Conservation (phyloP, 2,329 filamentous ascomycete species). For the Bisporella sp. region DNA sequence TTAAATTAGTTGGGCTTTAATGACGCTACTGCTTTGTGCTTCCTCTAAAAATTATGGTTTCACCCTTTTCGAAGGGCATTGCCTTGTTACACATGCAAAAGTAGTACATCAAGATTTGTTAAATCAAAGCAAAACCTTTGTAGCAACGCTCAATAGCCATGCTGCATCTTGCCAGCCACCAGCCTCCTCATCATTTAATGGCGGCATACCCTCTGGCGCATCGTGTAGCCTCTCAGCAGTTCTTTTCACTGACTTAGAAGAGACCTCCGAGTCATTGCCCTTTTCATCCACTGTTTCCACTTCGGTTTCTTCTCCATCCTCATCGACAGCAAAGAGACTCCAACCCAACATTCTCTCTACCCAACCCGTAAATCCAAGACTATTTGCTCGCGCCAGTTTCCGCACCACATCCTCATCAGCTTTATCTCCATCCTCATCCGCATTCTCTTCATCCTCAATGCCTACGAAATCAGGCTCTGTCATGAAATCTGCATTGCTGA, state of each 20-base stretch:
- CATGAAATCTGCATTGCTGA: slow-evolving; percentile 29
- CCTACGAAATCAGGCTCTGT: slow-evolving; percentile 57
- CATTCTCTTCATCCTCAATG: slow-evolving; percentile 50
- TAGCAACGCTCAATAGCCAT: slow-evolving; percentile 59
- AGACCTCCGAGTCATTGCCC: slow-evolving; percentile 25
- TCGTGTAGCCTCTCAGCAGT: slow-evolving; percentile 17
- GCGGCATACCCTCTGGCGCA: slow-evolving; percentile 39
- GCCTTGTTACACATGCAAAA: no score
- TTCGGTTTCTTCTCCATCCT: slow-evolving; percentile 47
- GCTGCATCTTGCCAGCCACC: slow-evolving; percentile 61
- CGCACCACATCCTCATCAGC: slow-evolving; percentile 54
- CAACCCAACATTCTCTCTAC: slow-evolving; percentile 52
- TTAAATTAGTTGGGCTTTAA: no score
- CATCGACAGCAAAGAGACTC: slow-evolving; percentile 55
- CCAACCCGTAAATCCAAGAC: slow-evolving; percentile 48
- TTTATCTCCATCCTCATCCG: slow-evolving; percentile 41
- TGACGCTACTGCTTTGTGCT: no score
- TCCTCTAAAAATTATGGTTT: no score
- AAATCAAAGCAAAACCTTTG: slow-evolving; percentile 23
- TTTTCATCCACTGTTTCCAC: slow-evolving; percentile 33
- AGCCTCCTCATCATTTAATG: slow-evolving; percentile 42
- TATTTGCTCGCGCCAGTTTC: slow-evolving; percentile 47
- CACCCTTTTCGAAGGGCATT: no score
- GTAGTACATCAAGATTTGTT: no score
- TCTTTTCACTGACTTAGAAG: slow-evolving; percentile 16